A percentile compares a stretch with the other conserved stretches of the same genome.
These are phyloP conservation scores for Kwoniella sp. DNA, from an alignment of 768 basidiomycete genomes.

Conservation along the genomic window DNA sequence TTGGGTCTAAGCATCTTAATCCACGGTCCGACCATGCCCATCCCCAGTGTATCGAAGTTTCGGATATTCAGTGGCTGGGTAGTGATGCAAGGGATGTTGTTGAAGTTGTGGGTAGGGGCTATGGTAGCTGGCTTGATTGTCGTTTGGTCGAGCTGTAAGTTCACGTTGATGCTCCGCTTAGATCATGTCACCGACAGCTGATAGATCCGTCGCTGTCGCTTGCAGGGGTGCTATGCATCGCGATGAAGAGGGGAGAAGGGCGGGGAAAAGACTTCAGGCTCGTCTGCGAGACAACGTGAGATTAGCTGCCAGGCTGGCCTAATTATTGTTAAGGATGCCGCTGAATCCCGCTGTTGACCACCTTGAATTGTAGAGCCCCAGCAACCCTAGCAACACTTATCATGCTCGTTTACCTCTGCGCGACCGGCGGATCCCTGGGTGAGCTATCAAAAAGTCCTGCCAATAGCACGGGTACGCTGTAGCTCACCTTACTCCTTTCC, in stretches of 20 bases:
- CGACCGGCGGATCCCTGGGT: slow-evolving; percentile 5
- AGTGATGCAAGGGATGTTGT: not conserved
- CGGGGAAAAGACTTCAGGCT: not conserved
- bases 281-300: not conserved
- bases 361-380: not conserved
- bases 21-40: not conserved
- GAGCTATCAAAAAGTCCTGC: not conserved
- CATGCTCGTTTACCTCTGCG: not conserved
- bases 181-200: too few species aligned
- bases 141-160: not conserved
- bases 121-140: not conserved
- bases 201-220: too few species aligned
- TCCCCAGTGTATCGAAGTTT: slow-evolving; percentile 1
- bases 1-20: not conserved
- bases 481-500: too few species aligned
- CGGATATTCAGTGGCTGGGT: slow-evolving; percentile 4
- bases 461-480: too few species aligned
- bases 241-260: not conserved
- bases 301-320: too few species aligned
- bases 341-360: too few species aligned
- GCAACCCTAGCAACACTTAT: not conserved
- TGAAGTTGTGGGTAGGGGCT: slow-evolving; percentile 3
- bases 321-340: too few species aligned
- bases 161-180: not conserved
- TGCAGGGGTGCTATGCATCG: not conserved